phyloP scores from a whole-genome alignment of 2,329 filamentous ascomycete genomes.

The Penicillium decumbens region DNA sequence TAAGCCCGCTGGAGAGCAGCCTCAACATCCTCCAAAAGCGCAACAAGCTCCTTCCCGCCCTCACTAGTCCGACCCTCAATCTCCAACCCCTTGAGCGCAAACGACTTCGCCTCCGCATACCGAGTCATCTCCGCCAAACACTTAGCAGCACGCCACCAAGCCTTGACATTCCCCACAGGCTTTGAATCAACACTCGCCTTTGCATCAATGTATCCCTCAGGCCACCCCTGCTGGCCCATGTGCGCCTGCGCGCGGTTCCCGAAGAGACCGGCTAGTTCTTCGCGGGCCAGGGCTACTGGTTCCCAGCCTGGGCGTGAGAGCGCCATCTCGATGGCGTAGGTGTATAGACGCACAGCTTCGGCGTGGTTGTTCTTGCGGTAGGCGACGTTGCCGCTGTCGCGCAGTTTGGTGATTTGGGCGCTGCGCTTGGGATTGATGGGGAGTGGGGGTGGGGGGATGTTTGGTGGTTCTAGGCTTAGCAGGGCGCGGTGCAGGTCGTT shows the following conservation, averaged over 20 bases:
- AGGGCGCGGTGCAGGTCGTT: conserved; percentile 73
- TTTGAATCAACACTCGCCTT: conserved; percentile 85
- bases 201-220: conserved; percentile 81
- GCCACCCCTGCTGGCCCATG: conserved; percentile 74
- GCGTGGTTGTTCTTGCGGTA: conserved; percentile 71
- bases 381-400: conserved; percentile 76
- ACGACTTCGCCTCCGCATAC: conserved; percentile 73
- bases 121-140: conserved; percentile 89
- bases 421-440: conserved; percentile 90
- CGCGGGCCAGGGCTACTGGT: conserved; percentile 72
- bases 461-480: conserved; percentile 59
- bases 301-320: conserved; percentile 80
- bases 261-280: conserved; percentile 75
- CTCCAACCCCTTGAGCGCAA: conserved; percentile 73
- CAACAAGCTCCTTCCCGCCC: conserved; percentile 52
- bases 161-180: conserved; percentile 82
- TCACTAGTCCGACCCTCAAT: conserved; percentile 62
- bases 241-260: conserved; percentile 86
- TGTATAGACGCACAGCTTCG: conserved; percentile 77
- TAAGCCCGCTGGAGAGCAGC: conserved; percentile 54
- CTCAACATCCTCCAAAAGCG: conserved; percentile 57
- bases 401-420: conserved; percentile 82
- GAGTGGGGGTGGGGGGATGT: conserved; percentile 76
- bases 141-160: conserved; percentile 83
- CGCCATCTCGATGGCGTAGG: conserved; percentile 86